These are phyloP conservation scores for Rhodotorula taiwanensis DNA, from an alignment of 768 basidiomycete species.

Conservation along the genomic window DNA sequence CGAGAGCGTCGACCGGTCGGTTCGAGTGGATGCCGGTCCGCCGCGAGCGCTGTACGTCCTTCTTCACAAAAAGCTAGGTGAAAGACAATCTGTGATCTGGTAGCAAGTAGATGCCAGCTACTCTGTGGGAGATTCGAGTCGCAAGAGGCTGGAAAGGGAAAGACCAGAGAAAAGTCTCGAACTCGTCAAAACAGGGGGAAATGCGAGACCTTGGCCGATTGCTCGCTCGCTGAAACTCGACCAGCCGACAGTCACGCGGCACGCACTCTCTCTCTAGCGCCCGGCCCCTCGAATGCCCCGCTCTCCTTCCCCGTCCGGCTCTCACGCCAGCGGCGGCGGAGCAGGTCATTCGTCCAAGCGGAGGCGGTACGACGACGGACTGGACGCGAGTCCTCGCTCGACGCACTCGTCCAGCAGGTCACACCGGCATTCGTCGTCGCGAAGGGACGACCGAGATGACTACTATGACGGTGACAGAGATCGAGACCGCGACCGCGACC, in stretches of 20 bases:
- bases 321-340: background rate
- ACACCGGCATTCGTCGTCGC: background rate
- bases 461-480: slow-evolving; percentile 9
- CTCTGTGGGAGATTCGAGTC: no score
- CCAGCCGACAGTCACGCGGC: background rate
- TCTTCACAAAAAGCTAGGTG: no score
- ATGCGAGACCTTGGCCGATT: no score
- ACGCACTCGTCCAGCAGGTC: background rate
- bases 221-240: background rate
- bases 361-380: slow-evolving; percentile 28
- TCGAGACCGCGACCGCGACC: slow-evolving; percentile 15
- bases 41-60: no score
- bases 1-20: no score
- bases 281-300: slow-evolving; percentile 1
- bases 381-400: background rate
- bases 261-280: background rate
- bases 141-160: no score
- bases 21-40: no score
- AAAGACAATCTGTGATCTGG: no score
- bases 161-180: no score
- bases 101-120: no score
- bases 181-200: no score
- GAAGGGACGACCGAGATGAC: background rate
- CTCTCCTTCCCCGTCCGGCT: slow-evolving; percentile 19
- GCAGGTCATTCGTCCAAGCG: slow-evolving; percentile 32